phyloP scores from a whole-genome alignment of 2,329 filamentous ascomycete genomes.

The Cladosporium sp. region DNA sequence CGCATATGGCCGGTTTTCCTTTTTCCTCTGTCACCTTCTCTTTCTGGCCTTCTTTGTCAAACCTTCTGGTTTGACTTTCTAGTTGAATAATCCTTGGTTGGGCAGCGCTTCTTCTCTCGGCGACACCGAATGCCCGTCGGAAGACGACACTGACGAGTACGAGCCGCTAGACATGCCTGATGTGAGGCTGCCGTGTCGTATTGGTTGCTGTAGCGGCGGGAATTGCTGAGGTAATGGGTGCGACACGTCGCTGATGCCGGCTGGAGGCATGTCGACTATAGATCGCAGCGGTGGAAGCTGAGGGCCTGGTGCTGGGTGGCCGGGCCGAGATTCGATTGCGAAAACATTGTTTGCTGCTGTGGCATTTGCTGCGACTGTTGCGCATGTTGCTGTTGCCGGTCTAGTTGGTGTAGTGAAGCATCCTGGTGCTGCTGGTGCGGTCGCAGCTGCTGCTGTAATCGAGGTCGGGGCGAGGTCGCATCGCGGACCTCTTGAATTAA shows the following conservation, averaged over 20 bases:
- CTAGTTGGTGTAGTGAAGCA: neutral
- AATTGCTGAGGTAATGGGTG: neutral
- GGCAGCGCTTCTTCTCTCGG: neutral
- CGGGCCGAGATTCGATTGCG: neutral
- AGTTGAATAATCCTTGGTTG: no score
- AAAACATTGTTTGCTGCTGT: neutral
- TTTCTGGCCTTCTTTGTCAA: no score
- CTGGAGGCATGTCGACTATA: constrained; percentile 1
- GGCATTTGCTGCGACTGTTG: neutral
- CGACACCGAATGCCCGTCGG: constrained; percentile 1
- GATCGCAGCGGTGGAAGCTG: constrained; percentile 10
- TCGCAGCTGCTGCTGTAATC: neutral
- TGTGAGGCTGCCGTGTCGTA: neutral
- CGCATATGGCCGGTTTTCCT: no score
- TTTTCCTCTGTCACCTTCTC: no score
- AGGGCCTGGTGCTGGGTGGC: neutral
- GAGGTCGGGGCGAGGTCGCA: neutral
- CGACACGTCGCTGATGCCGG: neutral
- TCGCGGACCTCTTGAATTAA: constrained; percentile 1
- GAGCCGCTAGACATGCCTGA: neutral
- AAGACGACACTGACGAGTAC: neutral
- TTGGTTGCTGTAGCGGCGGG: neutral
- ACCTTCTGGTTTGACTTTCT: no score
- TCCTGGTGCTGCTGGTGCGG: neutral
- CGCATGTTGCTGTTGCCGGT: neutral